Evolutionary conservation across 257 asterid genomes (phyloP).

Genomic region (Schizonepeta tenuifolia): DNA sequence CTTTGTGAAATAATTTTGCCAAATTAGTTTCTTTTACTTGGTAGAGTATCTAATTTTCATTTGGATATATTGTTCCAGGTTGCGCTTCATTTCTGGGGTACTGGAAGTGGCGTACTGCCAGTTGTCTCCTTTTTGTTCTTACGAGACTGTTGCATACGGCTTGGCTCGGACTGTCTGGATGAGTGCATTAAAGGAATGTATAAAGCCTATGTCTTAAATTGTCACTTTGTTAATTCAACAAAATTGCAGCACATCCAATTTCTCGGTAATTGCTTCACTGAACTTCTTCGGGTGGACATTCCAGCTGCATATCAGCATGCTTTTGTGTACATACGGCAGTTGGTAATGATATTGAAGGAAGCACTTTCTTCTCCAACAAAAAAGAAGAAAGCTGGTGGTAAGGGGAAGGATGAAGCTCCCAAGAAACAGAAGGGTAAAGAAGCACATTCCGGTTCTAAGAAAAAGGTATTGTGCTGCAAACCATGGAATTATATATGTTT

Average conservation of each 20-base stretch:
- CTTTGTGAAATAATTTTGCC: neutral
- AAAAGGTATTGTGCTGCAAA: slow-evolving; percentile 40
- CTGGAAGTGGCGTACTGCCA: slow-evolving; percentile 90
- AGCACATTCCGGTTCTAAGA: slow-evolving; percentile 42
- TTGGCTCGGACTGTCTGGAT: slow-evolving; percentile 82
- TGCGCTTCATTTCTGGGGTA: slow-evolving; percentile 97
- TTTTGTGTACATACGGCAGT: slow-evolving; percentile 85
- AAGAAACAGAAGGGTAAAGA: slow-evolving; percentile 51
- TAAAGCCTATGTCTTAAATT: slow-evolving; percentile 83
- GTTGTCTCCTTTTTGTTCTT: slow-evolving; percentile 85
- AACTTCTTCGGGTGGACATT: slow-evolving; percentile 72
- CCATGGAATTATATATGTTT: neutral
- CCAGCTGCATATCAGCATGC: slow-evolving; percentile 89
- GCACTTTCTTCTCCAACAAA: slow-evolving; percentile 60
- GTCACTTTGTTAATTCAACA: slow-evolving; percentile 72
- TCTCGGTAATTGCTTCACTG: slow-evolving; percentile 84
- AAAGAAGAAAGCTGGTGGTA: slow-evolving; percentile 49
- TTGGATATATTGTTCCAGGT: slow-evolving; percentile 52
- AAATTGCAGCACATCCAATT: slow-evolving; percentile 90
- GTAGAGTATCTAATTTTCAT: slow-evolving; percentile 2
- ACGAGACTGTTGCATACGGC: slow-evolving; percentile 76
- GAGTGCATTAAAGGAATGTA: slow-evolving; percentile 95
- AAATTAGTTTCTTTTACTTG: too few relatives aligned
- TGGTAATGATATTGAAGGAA: slow-evolving; percentile 80
- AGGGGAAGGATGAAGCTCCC: slow-evolving; percentile 47